These are phyloP conservation scores for Fusarium lyarnte DNA, from an alignment of 2,329 filamentous ascomycete genomes.

Conservation along the genomic window DNA sequence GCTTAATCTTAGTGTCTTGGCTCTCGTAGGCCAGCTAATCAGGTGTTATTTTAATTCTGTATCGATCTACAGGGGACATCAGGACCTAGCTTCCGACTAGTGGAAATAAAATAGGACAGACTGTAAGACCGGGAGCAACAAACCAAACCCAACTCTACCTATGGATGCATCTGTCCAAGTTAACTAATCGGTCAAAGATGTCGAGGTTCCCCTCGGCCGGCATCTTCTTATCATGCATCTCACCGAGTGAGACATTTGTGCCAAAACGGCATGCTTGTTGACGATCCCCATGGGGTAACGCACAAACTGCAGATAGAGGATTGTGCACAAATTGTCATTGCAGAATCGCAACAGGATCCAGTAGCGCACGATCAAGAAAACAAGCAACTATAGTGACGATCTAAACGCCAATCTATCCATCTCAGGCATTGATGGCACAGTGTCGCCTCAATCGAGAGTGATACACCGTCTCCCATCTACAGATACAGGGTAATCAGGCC, in stretches of 20 bases:
- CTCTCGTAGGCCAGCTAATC: not conserved
- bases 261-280: fast-evolving
- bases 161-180: not conserved
- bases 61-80: not conserved
- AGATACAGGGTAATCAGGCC: not conserved
- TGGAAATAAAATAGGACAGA: not conserved
- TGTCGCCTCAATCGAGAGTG: not conserved
- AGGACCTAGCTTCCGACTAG: not conserved
- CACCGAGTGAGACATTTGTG: not conserved
- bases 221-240: not conserved
- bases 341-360: fast-evolving
- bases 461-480: not conserved
- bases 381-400: not conserved
- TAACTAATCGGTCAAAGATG: fast-evolving
- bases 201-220: not conserved
- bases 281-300: fast-evolving
- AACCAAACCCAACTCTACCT: not conserved
- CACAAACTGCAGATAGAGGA: fast-evolving
- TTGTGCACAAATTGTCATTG: not conserved
- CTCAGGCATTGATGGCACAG: not conserved
- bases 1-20: not conserved
- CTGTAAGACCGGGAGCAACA: not conserved
- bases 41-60: not conserved
- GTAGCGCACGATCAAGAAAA: not conserved
- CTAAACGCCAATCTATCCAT: fast-evolving